These are phyloP conservation scores for Chaetomium cochliodes DNA, from an alignment of 495 filamentous ascomycete genomes.

Conservation along the genomic window DNA sequence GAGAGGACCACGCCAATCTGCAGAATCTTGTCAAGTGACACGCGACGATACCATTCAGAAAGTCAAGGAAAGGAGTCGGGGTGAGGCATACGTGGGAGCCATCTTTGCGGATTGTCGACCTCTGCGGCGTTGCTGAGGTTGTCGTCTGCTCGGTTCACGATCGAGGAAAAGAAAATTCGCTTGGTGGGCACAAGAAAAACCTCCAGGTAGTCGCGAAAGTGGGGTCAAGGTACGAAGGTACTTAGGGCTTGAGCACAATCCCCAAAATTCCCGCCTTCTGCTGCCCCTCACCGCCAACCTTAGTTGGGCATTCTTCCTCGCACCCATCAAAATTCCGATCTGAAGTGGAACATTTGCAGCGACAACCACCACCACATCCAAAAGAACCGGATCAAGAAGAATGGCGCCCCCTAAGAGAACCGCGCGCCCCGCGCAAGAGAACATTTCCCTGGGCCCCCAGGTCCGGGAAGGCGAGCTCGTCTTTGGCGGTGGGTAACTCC, in stretches of 20 bases:
- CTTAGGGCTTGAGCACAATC: conserved; percentile 37
- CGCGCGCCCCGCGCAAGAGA: conserved; percentile 77
- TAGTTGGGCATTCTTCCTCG: conserved; percentile 30
- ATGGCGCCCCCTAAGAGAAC: conserved; percentile 83
- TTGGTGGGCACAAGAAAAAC: conserved; percentile 22
- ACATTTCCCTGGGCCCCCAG: conserved; percentile 96
- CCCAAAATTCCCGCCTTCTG: conserved; percentile 27
- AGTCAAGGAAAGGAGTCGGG: conserved; percentile 46
- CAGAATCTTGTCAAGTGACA: conserved; percentile 48
- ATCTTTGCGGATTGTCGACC: conserved; percentile 50
- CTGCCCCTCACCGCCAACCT: conserved; percentile 30
- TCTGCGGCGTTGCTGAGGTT: conserved; percentile 22
- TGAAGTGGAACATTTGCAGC: conserved; percentile 9
- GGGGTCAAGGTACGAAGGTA: conserved; percentile 24
- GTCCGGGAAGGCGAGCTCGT: conserved; percentile 75
- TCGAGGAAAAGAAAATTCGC: conserved; percentile 26
- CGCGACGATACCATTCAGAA: conserved; percentile 53
- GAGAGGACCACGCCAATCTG: conserved; percentile 75
- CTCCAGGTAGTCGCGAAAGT: conserved; percentile 24
- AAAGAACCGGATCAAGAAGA: conserved; percentile 41
- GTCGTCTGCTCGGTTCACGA: conserved; percentile 21
- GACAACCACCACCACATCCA: conserved; percentile 26
- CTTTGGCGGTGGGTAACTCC: conserved; percentile 62
- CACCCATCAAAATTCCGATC: conserved; percentile 34
- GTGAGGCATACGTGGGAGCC: conserved; percentile 63